A percentile compares a stretch with the other conserved stretches of the same genome.
Evolutionary conservation across 1,139 yeast genomes (phyloP).

Genomic region (Yamadazyma pseudoaaseri): DNA sequence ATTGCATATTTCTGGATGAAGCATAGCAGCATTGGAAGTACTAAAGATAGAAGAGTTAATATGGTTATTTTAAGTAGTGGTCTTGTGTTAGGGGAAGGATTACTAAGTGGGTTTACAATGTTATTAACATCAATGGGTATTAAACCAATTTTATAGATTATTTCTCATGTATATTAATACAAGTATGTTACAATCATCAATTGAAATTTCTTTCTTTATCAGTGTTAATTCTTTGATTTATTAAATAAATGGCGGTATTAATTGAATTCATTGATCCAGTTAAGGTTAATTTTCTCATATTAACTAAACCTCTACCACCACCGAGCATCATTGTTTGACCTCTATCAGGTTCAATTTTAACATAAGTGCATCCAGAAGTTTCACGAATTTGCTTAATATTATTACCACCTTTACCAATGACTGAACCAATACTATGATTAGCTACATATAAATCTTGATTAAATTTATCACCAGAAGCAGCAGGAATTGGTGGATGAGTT

Average conservation of each 20-base stretch:
- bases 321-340: constrained; percentile 48
- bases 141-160: constrained; percentile 13
- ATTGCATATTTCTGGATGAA: constrained; percentile 61
- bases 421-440: constrained; percentile 75
- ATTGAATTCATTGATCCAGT: constrained; percentile 70
- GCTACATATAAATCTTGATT: constrained; percentile 76
- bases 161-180: neutral
- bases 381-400: constrained; percentile 79
- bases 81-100: constrained; percentile 89
- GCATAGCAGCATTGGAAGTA: constrained; percentile 25
- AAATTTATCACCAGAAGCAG: constrained; percentile 44
- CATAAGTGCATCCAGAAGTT: constrained; percentile 70
- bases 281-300: constrained; percentile 65
- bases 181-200: constrained; percentile 1
- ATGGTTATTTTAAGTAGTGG: constrained; percentile 92
- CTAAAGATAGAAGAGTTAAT: constrained; percentile 49
- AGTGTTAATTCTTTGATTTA: constrained; percentile 71
- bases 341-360: constrained; percentile 60
- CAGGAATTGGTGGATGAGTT: constrained; percentile 38
- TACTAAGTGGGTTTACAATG: constrained; percentile 81
- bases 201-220: constrained; percentile 50
- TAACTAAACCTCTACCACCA: constrained; percentile 57
- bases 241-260: constrained; percentile 74
- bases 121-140: constrained; percentile 64
- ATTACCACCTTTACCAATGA: constrained; percentile 85